A percentile compares a stretch with the other conserved stretches of the same genome.
Conservation (phyloP, 495 filamentous ascomycete genomes). For the Aspergillus saccharolyticus region DNA sequence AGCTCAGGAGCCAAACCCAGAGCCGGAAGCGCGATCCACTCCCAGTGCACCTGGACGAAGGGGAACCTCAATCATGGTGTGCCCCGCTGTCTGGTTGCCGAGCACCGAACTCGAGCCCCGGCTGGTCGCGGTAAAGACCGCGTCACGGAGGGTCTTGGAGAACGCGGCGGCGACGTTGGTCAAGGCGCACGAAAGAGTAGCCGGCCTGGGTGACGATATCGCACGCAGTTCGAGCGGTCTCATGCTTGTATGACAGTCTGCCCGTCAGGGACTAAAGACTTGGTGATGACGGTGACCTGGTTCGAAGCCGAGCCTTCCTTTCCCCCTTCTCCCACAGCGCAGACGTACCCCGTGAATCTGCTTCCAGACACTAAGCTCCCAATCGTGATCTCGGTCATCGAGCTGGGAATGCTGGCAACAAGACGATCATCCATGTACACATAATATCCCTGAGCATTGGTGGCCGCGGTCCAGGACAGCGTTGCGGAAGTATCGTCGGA, state of each 20-base stretch:
- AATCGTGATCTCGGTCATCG: conserved; percentile 12
- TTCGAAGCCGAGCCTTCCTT: conserved; percentile 1
- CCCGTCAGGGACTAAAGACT: too few relatives aligned
- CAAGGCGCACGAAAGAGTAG: too few relatives aligned
- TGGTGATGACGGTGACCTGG: conserved; percentile 5
- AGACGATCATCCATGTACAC: conserved; percentile 4
- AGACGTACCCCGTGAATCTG: conserved; percentile 2
- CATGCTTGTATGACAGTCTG: too few relatives aligned
- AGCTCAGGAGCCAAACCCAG: conserved; percentile 8
- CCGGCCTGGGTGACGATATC: too few relatives aligned
- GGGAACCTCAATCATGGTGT: background rate
- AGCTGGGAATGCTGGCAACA: conserved; percentile 11
- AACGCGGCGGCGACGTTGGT: too few relatives aligned
- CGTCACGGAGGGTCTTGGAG: too few relatives aligned
- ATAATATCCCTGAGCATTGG: conserved; percentile 14
- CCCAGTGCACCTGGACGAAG: conserved; percentile 13
- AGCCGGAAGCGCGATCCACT: conserved; percentile 13
- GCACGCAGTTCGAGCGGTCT: too few relatives aligned
- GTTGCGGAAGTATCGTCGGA: conserved; percentile 16
- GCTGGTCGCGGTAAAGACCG: too few relatives aligned
- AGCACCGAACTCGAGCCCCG: too few relatives aligned
- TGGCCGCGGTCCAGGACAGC: conserved; percentile 10
- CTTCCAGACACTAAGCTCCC: conserved; percentile 5
- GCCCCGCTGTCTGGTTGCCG: background rate
- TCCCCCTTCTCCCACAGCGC: conserved; percentile 6